Conservation (phyloP, 2,329 filamentous ascomycete species). For the Fusarium falciforme region DNA sequence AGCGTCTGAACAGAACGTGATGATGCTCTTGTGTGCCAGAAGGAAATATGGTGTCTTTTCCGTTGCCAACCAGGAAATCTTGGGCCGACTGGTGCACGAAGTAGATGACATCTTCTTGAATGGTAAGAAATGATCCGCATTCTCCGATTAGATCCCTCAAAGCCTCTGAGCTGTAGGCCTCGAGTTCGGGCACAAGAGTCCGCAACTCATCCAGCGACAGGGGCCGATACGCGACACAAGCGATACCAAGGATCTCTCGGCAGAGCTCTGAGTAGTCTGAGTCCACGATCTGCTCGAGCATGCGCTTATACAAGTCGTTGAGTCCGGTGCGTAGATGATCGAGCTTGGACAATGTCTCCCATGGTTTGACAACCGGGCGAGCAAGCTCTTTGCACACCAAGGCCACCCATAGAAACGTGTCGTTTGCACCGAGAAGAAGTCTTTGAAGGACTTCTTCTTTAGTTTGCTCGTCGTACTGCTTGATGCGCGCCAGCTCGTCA, state of each 20-base stretch:
- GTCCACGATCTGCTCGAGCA: constrained; percentile 49
- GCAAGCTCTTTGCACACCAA: constrained; percentile 37
- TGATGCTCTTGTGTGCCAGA: constrained; percentile 43
- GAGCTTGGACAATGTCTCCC: constrained; percentile 30
- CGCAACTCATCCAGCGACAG: constrained; percentile 50
- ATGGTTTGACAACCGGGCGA: neutral
- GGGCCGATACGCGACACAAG: constrained; percentile 49
- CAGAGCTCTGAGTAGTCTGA: constrained; percentile 47
- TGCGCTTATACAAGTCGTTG: constrained; percentile 51
- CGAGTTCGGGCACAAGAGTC: constrained; percentile 27
- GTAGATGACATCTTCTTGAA: constrained; percentile 44
- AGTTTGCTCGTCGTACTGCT: constrained; percentile 17
- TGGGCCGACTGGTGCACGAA: constrained; percentile 58
- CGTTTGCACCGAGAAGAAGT: constrained; percentile 48
- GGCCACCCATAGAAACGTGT: constrained; percentile 48
- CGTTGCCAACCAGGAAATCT: constrained; percentile 50
- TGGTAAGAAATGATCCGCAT: constrained; percentile 54
- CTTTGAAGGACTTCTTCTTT: constrained; percentile 14
- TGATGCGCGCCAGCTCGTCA: constrained; percentile 36
- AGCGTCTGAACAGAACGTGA: constrained; percentile 48
- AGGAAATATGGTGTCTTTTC: constrained; percentile 45
- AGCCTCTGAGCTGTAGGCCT: constrained; percentile 8
- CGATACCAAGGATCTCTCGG: constrained; percentile 48
- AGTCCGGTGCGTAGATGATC: constrained; percentile 48
- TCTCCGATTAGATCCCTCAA: constrained; percentile 45